These are phyloP conservation scores for Rosa hybrid DNA, from an alignment of 331 rosid species.

Conservation along the genomic window DNA sequence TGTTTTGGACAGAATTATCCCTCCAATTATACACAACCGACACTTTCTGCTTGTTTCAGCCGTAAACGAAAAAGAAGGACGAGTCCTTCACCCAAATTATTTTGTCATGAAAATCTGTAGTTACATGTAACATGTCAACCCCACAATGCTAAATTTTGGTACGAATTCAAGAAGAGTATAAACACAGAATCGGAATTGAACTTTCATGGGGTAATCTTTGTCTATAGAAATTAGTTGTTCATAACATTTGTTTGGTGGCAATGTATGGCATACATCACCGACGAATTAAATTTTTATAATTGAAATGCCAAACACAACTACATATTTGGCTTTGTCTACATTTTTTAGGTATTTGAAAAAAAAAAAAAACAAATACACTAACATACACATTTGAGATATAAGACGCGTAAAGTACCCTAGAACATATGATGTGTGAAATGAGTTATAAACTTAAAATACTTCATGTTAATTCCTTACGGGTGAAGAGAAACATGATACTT, in stretches of 20 bases:
- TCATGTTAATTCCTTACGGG: no score
- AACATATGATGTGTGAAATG: no score
- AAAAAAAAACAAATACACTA: no score
- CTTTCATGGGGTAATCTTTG: conserved; percentile 6
- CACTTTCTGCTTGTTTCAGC: not conserved
- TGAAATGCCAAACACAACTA: not conserved
- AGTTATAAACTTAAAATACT: no score
- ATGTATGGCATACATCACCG: not conserved
- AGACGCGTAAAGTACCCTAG: no score
- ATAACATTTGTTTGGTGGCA: not conserved
- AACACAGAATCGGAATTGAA: not conserved
- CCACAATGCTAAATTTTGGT: conserved; percentile 1
- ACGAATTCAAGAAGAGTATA: not conserved
- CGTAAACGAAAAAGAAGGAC: not conserved
- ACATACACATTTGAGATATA: no score
- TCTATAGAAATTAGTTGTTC: not conserved
- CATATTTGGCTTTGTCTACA: not conserved
- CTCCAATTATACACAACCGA: not conserved
- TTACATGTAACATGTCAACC: not conserved
- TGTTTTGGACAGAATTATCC: not conserved
- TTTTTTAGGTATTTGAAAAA: not conserved
- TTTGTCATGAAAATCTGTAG: not conserved
- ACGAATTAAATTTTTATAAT: not conserved
- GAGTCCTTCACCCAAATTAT: not conserved
- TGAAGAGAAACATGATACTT: no score